phyloP scores from a whole-genome alignment of 345 rosid genomes.

The Clausena lansium region DNA sequence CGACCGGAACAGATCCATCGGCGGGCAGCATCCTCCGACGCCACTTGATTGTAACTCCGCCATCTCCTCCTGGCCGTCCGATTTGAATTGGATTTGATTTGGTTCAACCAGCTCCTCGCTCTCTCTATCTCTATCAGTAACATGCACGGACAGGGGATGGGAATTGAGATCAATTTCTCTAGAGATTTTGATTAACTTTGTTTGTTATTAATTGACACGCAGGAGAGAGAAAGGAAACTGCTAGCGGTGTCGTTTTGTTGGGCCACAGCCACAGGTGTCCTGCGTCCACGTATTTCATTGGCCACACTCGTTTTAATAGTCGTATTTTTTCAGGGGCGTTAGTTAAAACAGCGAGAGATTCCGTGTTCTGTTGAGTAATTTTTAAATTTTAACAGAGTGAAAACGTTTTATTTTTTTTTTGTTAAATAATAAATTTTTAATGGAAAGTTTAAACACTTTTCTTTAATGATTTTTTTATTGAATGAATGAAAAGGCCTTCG shows the following conservation, averaged over 20 bases:
- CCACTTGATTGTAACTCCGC: constrained; percentile 33
- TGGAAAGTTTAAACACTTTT: no score
- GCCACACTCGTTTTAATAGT: no score
- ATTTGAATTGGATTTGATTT: not conserved
- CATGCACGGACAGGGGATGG: not conserved
- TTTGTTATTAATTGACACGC: not conserved
- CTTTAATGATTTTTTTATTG: no score
- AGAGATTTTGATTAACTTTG: not conserved
- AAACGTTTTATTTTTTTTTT: no score
- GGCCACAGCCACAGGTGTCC: not conserved
- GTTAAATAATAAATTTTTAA: no score
- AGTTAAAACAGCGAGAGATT: no score
- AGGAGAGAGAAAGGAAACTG: constrained; percentile 1
- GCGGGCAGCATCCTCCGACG: constrained; percentile 72
- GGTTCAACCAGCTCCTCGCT: not conserved
- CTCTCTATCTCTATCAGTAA: constrained; percentile 8
- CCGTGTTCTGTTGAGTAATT: no score
- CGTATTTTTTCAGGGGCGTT: no score
- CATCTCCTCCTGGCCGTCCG: constrained; percentile 32
- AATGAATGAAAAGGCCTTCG: no score
- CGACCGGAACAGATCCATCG: constrained; percentile 93
- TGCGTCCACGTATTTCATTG: no score
- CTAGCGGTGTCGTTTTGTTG: constrained; percentile 4
- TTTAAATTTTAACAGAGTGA: no score
- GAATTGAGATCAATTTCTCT: constrained; percentile 7